These are phyloP conservation scores for Larix kaempferi DNA, from an alignment of 75 land plant genomes.

Conservation along the genomic window DNA sequence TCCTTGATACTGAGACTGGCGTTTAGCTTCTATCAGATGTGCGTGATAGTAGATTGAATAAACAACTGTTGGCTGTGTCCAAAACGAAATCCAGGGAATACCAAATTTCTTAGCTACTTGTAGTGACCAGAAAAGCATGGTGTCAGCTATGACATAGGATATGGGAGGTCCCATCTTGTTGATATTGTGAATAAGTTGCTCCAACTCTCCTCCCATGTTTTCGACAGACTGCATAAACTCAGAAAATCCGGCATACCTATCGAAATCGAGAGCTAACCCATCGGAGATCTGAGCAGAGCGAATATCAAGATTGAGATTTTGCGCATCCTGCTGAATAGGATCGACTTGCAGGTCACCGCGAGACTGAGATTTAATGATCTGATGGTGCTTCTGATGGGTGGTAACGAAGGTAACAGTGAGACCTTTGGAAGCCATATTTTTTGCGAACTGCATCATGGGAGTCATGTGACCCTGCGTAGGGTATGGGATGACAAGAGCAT, in stretches of 20 bases:
- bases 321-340: neutral
- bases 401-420: slow-evolving; percentile 12
- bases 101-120: slow-evolving; percentile 29
- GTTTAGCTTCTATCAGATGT: neutral
- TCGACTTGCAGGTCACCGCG: neutral
- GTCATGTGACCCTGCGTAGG: slow-evolving; percentile 14
- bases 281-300: slow-evolving; percentile 6
- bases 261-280: neutral
- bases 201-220: slow-evolving; percentile 1
- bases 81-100: slow-evolving; percentile 25
- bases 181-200: neutral
- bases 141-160: slow-evolving; percentile 43
- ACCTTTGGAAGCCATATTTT: slow-evolving; percentile 1
- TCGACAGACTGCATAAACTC: slow-evolving; percentile 2
- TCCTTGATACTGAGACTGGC: neutral
- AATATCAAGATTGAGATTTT: neutral
- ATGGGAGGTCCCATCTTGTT: slow-evolving; percentile 13
- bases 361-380: neutral
- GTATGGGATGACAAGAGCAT: slow-evolving; percentile 16
- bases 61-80: slow-evolving; percentile 33
- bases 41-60: slow-evolving; percentile 18
- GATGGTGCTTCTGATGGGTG: neutral
- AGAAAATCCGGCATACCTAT: neutral
- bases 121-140: slow-evolving; percentile 32
- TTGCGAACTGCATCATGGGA: slow-evolving; percentile 11